Evolutionary conservation across 495 filamentous ascomycete genomes (phyloP).

Genomic region (Penicillium paradoxum): DNA sequence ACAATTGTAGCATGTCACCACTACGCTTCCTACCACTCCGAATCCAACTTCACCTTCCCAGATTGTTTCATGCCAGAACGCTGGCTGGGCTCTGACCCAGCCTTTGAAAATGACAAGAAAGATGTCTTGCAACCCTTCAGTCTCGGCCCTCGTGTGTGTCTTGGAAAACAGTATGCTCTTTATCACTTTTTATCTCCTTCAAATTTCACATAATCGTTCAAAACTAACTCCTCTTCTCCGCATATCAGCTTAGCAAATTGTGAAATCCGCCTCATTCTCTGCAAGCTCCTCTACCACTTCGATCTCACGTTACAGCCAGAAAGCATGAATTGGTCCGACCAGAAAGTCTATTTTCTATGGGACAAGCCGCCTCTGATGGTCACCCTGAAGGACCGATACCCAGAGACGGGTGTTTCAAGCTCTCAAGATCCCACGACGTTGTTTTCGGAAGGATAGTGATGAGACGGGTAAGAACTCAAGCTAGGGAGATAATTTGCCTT

Average conservation of each 20-base stretch:
- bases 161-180: constrained; percentile 37
- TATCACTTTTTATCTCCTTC: neutral
- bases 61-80: constrained; percentile 41
- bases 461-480: neutral
- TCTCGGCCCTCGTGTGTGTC: constrained; percentile 37
- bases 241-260: constrained; percentile 45
- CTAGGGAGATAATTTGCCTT: too few species aligned
- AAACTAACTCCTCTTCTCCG: neutral
- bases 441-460: neutral
- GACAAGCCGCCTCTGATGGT: constrained; percentile 40
- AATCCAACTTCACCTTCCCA: constrained; percentile 32
- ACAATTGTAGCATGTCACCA: constrained; percentile 31
- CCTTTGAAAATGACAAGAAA: constrained; percentile 30
- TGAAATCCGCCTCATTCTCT: constrained; percentile 51
- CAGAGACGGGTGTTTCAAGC: neutral
- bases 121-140: constrained; percentile 41
- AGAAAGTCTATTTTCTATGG: constrained; percentile 43
- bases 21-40: constrained; percentile 35
- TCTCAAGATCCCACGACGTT: neutral
- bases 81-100: constrained; percentile 34
- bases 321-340: constrained; percentile 34
- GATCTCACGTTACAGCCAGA: constrained; percentile 40
- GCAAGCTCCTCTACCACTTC: constrained; percentile 50
- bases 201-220: neutral
- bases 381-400: constrained; percentile 9